Base-by-base conservation (phyloP, 495 filamentous ascomycete genomes). In the Neurospora sp. region DNA sequence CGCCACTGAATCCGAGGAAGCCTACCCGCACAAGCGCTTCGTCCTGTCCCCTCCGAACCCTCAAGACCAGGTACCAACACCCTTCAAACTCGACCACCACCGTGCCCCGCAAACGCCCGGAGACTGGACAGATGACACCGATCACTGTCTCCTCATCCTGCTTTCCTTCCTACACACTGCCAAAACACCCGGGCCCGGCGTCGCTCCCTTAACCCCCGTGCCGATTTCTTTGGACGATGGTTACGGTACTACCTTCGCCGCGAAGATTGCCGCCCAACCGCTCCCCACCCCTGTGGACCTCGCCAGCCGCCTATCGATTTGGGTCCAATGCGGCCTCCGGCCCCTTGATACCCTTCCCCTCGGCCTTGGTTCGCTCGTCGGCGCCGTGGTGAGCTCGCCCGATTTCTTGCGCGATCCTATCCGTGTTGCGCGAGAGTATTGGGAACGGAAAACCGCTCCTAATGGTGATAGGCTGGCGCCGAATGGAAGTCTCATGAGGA, bases 71-170 rank as follows among this genome's bases (percentile, higher is more conserved):
- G 31, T 31, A 2, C 69, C 73, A 13, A 84, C 82, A 21, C 81
- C 82, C 24, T 82, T 79, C 72, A 74, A 79, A 7, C 69, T 78
- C 6, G 84, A 87, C 77, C 66, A 71, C 31, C 84, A 85, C 75
- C 79, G 83, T 72, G 77, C 78, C 17, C 77, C 79, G 43, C 81
- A 85, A 34, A 70, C 76, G 0, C 73, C 74, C 4, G 80, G 79
- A 48, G 79, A 83, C 72, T 87, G 84, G 85, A 87, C 85, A n/a
- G 84, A 87, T 73, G 85, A 87, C 75, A 87, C 85, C 13, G 85
- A 87, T 74, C 85, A 87, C 72, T 79, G 83, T 13, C 77, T 86
- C 0, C 76, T 85, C 0, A 76, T 87, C 19, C 37, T 87, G 7
- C 78, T 87, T 19, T 76, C 81, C 21, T 86, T 81, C 72, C 76